Conservation (phyloP, 2,329 filamentous ascomycete genomes). For the Pestalotiopsis sp. region DNA sequence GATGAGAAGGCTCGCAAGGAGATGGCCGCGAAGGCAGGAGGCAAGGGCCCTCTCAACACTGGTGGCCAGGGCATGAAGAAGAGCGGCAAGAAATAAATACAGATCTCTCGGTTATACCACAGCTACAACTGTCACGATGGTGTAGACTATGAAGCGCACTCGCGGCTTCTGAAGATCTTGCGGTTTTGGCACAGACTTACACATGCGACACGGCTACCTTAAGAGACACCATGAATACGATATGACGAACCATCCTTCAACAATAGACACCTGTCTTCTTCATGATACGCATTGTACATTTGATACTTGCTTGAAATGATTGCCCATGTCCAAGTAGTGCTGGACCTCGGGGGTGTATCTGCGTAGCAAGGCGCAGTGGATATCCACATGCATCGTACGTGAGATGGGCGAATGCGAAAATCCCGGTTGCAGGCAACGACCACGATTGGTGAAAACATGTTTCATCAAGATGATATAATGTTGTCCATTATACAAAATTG, state of each 20-base stretch:
- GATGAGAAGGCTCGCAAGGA: slow-evolving; percentile 88
- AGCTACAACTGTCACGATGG: neutral
- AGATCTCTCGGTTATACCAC: neutral
- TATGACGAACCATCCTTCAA: slow-evolving; percentile 4
- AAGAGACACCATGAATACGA: slow-evolving; percentile 6
- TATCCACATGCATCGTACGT: too few relatives aligned
- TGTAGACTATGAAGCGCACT: neutral
- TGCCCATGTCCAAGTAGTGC: neutral
- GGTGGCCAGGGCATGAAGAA: slow-evolving; percentile 94
- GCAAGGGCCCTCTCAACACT: slow-evolving; percentile 86
- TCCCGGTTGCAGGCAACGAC: too few relatives aligned
- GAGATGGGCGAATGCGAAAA: too few relatives aligned
- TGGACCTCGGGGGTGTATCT: too few relatives aligned
- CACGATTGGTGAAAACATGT: too few relatives aligned
- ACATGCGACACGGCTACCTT: slow-evolving; percentile 2
- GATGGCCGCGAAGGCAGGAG: slow-evolving; percentile 77
- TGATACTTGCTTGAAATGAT: neutral
- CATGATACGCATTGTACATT: neutral
- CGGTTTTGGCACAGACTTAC: neutral
- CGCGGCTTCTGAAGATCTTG: neutral
- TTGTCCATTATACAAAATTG: neutral
- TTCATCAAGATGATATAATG: too few relatives aligned
- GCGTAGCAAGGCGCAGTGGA: too few relatives aligned
- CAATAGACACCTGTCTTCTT: neutral
- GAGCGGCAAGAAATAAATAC: slow-evolving; percentile 87